phyloP scores from a whole-genome alignment of 352 stramenopile species.

The Pythium myriotylum region DNA sequence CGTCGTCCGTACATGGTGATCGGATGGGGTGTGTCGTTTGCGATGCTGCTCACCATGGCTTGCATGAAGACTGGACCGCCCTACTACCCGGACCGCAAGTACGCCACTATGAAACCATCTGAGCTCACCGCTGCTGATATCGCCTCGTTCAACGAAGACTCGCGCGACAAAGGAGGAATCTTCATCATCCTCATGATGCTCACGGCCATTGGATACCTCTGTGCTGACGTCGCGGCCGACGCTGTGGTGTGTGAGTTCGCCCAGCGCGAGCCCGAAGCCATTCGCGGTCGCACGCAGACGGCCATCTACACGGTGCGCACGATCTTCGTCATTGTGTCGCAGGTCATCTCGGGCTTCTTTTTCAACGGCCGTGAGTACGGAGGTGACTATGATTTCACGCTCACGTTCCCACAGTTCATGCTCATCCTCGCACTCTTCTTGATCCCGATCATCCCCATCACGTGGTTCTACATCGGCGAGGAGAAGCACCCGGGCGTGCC shows the following conservation, averaged over 20 bases:
- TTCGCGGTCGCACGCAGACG: slow-evolving; percentile 24
- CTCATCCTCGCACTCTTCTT: slow-evolving; percentile 26
- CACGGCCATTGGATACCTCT: slow-evolving; percentile 33
- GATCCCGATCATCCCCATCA: too few species aligned
- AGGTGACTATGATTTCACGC: slow-evolving; percentile 26
- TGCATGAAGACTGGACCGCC: slow-evolving; percentile 19
- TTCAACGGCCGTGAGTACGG: slow-evolving; percentile 31
- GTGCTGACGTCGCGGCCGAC: slow-evolving; percentile 22
- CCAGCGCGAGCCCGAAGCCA: slow-evolving; percentile 23
- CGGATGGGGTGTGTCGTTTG: slow-evolving; percentile 29
- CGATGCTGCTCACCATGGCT: slow-evolving; percentile 25
- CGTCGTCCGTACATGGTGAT: slow-evolving; percentile 44
- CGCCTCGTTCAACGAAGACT: slow-evolving; percentile 21
- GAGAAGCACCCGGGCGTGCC: slow-evolving; percentile 15
- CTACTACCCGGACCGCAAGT: slow-evolving; percentile 32
- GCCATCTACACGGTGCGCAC: slow-evolving; percentile 16
- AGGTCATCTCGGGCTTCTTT: slow-evolving; percentile 28
- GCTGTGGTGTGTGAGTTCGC: slow-evolving; percentile 18
- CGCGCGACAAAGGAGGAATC: slow-evolving; percentile 26
- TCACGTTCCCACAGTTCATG: slow-evolving; percentile 32
- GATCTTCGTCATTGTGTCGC: slow-evolving; percentile 27
- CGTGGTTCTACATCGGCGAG: slow-evolving; percentile 31
- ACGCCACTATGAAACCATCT: slow-evolving; percentile 26
- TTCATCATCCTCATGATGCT: slow-evolving; percentile 42
- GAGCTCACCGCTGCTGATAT: slow-evolving; percentile 9